phyloP scores from a whole-genome alignment of 768 basidiomycete species.

The Albatrellus ellisii region DNA sequence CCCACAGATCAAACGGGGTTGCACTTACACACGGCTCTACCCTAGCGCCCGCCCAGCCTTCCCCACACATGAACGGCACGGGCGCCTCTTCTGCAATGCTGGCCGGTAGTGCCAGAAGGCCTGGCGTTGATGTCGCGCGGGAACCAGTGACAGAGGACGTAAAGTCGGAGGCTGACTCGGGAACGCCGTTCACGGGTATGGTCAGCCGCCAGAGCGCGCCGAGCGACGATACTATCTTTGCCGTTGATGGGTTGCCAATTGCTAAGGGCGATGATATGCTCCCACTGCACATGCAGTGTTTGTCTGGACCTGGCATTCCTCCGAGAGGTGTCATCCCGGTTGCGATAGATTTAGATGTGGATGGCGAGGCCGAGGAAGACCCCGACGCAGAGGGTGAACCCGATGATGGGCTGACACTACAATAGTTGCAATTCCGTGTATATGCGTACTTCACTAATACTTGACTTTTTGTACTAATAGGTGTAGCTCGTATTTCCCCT shows the following conservation, averaged over 20 bases:
- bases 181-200: slow-evolving; percentile 33
- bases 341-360: slow-evolving; percentile 27
- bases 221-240: slow-evolving; percentile 44
- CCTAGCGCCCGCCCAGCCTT: neutral
- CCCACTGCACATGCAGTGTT: neutral
- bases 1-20: neutral
- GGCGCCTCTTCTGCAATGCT: neutral
- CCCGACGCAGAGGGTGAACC: slow-evolving; percentile 22
- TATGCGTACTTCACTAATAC: too few relatives aligned
- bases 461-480: too few relatives aligned
- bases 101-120: neutral
- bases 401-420: slow-evolving; percentile 15
- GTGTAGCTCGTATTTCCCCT: too few relatives aligned
- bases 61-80: neutral
- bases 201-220: slow-evolving; percentile 42
- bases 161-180: slow-evolving; percentile 34
- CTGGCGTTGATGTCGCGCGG: neutral
- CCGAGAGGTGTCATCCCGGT: slow-evolving; percentile 15
- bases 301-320: slow-evolving; percentile 13
- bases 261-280: neutral
- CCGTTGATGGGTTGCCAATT: slow-evolving; percentile 9
- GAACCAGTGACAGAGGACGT: slow-evolving; percentile 23
- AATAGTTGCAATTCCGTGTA: too few relatives aligned
- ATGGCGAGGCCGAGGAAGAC: slow-evolving; percentile 22
- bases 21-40: neutral